These are phyloP conservation scores for Arthromyces matolae DNA, from an alignment of 768 basidiomycete genomes.

Conservation along the genomic window DNA sequence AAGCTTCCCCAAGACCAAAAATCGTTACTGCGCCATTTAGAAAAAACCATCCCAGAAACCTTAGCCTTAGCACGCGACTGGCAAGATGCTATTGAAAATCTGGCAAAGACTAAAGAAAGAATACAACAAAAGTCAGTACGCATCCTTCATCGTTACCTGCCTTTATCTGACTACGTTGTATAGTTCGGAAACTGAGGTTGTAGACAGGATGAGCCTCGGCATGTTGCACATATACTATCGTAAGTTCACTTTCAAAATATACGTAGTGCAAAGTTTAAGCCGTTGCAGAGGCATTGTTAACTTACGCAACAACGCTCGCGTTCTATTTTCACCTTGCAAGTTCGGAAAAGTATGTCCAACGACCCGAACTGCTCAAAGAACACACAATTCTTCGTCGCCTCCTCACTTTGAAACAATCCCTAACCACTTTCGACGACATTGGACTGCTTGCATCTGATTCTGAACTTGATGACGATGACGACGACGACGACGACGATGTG, in stretches of 20 bases:
- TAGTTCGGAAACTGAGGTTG: constrained; percentile 47
- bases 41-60: constrained; percentile 73
- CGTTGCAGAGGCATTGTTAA: constrained; percentile 74
- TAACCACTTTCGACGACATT: constrained; percentile 81
- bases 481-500: constrained; percentile 33
- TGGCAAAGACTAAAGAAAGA: constrained; percentile 50
- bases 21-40: constrained; percentile 59
- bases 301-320: constrained; percentile 86
- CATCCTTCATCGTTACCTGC: neutral
- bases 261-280: neutral
- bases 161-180: too few species aligned
- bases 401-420: constrained; percentile 76
- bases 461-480: constrained; percentile 44
- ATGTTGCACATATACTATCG: constrained; percentile 88
- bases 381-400: constrained; percentile 77
- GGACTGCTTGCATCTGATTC: constrained; percentile 51
- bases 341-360: constrained; percentile 56
- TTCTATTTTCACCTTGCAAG: constrained; percentile 90
- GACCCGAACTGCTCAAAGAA: constrained; percentile 57
- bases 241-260: constrained; percentile 36
- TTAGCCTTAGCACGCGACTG: constrained; percentile 81
- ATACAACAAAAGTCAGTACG: constrained; percentile 47
- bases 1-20: constrained; percentile 53
- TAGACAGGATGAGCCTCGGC: constrained; percentile 57
- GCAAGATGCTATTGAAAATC: constrained; percentile 60